phyloP scores from a whole-genome alignment of 1,139 yeast species.

The Pichia norvegensis region DNA sequence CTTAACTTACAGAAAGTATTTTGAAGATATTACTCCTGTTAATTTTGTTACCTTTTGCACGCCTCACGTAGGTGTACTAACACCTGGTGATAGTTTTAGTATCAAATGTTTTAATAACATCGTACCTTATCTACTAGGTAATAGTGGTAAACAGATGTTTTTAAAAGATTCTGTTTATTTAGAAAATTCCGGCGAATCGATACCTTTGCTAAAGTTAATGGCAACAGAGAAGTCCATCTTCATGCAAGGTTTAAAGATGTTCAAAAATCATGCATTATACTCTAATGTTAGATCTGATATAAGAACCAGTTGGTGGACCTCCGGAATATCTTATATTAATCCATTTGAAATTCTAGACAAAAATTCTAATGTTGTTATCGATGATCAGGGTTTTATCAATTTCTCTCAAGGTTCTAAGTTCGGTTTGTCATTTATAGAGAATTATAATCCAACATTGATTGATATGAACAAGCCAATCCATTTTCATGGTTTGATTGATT shows the following conservation, averaged over 20 bases:
- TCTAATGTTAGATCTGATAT: slow-evolving; percentile 74
- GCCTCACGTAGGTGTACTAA: slow-evolving; percentile 74
- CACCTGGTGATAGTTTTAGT: slow-evolving; percentile 46
- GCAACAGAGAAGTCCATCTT: slow-evolving; percentile 56
- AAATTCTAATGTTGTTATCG: slow-evolving; percentile 24
- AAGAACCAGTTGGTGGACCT: slow-evolving; percentile 75
- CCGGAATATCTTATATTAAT: slow-evolving; percentile 59
- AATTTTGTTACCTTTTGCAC: slow-evolving; percentile 69
- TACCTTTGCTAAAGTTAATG: slow-evolving; percentile 51
- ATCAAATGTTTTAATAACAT: slow-evolving; percentile 44
- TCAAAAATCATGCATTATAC: slow-evolving; percentile 50
- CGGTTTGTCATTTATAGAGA: slow-evolving; percentile 38
- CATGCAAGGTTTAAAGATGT: slow-evolving; percentile 44
- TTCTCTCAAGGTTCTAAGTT: slow-evolving; percentile 34
- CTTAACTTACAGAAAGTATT: slow-evolving; percentile 46
- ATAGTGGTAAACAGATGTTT: slow-evolving; percentile 67
- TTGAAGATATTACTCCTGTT: slow-evolving; percentile 37
- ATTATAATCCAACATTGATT: slow-evolving; percentile 48
- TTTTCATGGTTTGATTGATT: slow-evolving; percentile 21
- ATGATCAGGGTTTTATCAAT: slow-evolving; percentile 27
- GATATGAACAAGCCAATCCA: slow-evolving; percentile 37
- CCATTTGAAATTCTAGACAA: slow-evolving; percentile 42
- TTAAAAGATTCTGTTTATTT: slow-evolving; percentile 38
- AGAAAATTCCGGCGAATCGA: slow-evolving; percentile 8
- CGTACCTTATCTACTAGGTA: slow-evolving; percentile 58